Evolutionary conservation across 345 rosid species (phyloP).

Genomic region (Excoecaria agallocha): DNA sequence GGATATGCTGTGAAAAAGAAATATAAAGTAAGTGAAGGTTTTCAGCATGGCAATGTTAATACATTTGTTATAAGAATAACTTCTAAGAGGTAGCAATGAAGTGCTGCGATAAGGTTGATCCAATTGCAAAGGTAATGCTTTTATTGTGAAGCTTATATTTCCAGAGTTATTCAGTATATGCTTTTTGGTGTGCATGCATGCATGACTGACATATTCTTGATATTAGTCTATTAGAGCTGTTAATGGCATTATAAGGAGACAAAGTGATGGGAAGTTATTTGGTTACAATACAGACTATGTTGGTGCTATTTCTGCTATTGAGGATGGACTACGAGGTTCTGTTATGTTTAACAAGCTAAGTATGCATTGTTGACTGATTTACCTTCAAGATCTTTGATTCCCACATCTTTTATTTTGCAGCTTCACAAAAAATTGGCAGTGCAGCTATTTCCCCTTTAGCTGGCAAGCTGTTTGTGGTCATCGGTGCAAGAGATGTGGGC

Average conservation of each 20-base stretch:
- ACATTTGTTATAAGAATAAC: no score
- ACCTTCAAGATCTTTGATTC: conserved; percentile 11
- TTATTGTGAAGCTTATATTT: conserved; percentile 8
- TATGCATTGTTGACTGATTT: conserved; percentile 7
- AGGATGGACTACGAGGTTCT: conserved; percentile 80
- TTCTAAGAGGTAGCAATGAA: conserved; percentile 77
- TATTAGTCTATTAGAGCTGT: conserved; percentile 97
- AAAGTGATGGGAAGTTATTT: conserved; percentile 66
- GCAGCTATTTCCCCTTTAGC: conserved; percentile 54
- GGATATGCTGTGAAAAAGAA: no score
- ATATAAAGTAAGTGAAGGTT: no score
- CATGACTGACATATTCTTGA: conserved; percentile 25
- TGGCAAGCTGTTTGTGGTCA: conserved; percentile 78
- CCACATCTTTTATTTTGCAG: conserved; percentile 33
- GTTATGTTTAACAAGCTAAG: conserved; percentile 12
- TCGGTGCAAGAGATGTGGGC: conserved; percentile 97
- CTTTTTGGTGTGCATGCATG: conserved; percentile 10
- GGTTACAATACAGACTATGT: conserved; percentile 87
- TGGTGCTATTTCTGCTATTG: conserved; percentile 96
- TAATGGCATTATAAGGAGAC: conserved; percentile 76
- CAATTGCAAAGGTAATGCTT: conserved; percentile 72
- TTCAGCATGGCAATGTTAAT: no score
- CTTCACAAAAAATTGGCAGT: conserved; percentile 32
- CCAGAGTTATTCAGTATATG: conserved; percentile 6
- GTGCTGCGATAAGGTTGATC: conserved; percentile 84